These are phyloP conservation scores for Hymenoscyphus repandus DNA, from an alignment of 2,329 filamentous ascomycete species.

Conservation along the genomic window DNA sequence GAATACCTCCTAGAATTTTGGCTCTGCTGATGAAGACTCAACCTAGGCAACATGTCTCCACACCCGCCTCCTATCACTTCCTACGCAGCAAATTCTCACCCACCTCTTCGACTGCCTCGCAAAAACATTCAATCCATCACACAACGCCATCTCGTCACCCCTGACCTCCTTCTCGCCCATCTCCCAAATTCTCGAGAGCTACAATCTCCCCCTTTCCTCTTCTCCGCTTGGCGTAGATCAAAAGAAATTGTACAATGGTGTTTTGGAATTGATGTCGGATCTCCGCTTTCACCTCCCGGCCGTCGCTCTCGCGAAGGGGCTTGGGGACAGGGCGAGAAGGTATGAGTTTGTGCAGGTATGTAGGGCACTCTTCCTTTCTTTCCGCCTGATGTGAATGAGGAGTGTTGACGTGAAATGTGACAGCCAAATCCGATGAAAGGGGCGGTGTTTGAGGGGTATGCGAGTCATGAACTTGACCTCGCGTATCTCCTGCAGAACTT, in stretches of 20 bases:
- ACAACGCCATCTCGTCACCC: not conserved
- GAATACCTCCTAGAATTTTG: too few species aligned
- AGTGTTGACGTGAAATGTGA: not conserved
- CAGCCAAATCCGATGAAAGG: conserved; percentile 12
- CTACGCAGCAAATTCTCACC: conserved; percentile 6
- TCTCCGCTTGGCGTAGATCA: not conserved
- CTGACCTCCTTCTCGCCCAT: not conserved
- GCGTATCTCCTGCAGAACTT: conserved; percentile 12
- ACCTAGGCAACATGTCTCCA: conserved; percentile 16
- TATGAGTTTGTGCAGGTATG: not conserved
- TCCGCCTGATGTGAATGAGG: not conserved
- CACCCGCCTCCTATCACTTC: conserved; percentile 11
- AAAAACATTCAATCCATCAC: not conserved
- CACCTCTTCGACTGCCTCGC: conserved; percentile 6
- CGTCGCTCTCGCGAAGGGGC: not conserved
- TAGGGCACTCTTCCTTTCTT: not conserved
- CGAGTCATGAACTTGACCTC: conserved; percentile 17
- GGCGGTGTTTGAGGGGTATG: conserved; percentile 1
- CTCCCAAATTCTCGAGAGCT: conserved; percentile 5
- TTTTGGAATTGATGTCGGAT: conserved; percentile 12
- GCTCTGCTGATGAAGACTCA: too few species aligned
- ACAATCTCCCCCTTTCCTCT: not conserved
- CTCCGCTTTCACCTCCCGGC: conserved; percentile 14
- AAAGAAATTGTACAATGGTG: conserved; percentile 8
- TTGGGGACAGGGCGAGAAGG: not conserved